Evolutionary conservation across 1,139 yeast genomes (phyloP).

Genomic region (Debaryomyces sp.): DNA sequence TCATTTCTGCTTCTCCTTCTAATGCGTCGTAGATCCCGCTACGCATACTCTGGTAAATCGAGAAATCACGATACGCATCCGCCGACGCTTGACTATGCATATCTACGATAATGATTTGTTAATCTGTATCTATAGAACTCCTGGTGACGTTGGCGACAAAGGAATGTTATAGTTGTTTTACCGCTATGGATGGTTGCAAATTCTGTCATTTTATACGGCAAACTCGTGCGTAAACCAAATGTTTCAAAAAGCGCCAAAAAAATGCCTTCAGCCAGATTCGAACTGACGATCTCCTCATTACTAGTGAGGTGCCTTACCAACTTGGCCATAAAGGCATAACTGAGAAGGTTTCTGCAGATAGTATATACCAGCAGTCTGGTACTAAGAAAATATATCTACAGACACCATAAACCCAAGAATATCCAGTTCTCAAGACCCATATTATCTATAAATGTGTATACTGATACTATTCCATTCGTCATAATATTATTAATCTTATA

Average conservation of each 20-base stretch:
- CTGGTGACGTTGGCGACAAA: not conserved
- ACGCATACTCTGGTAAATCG: not conserved
- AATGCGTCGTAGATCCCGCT: not conserved
- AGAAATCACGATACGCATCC: slow-evolving; percentile 1
- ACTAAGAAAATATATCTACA: too few relatives aligned
- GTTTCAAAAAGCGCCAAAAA: not conserved
- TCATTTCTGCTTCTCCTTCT: not conserved
- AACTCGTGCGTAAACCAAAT: not conserved
- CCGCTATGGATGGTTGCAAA: slow-evolving; percentile 7
- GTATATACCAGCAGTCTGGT: not conserved
- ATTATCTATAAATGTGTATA: too few relatives aligned
- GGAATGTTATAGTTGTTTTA: not conserved
- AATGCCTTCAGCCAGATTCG: slow-evolving; percentile 79
- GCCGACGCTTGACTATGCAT: not conserved
- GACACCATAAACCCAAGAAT: too few relatives aligned
- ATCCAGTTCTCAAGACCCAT: too few relatives aligned
- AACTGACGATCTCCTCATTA: slow-evolving; percentile 89
- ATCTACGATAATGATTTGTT: not conserved
- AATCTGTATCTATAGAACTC: not conserved
- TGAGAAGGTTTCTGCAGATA: not conserved
- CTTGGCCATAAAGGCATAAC: slow-evolving; percentile 64
- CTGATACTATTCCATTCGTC: too few relatives aligned
- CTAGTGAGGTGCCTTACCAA: slow-evolving; percentile 92
- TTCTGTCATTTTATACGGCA: not conserved
- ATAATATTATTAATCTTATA: too few relatives aligned